Conservation (phyloP, 2,329 filamentous ascomycete species). For the Aureobasidium melanogenum region DNA sequence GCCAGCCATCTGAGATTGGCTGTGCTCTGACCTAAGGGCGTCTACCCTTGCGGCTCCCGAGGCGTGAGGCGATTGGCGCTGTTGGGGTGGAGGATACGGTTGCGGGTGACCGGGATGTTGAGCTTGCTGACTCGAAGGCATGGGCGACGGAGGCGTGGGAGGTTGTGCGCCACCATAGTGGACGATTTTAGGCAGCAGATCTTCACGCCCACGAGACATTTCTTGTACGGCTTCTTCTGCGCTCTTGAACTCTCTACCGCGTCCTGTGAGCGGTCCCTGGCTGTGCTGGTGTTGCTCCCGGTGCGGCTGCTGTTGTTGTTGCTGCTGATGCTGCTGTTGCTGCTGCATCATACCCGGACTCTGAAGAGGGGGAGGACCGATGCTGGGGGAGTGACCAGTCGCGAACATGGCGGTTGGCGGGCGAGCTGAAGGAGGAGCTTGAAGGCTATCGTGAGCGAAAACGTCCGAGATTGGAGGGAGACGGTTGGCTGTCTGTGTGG, state of each 20-base stretch:
- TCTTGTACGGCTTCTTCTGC: conserved; percentile 93
- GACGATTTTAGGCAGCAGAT: conserved; percentile 84
- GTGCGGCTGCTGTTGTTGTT: conserved; percentile 27
- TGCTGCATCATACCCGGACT: conserved; percentile 65
- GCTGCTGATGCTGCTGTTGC: conserved; percentile 9
- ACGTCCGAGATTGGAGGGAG: conserved; percentile 92
- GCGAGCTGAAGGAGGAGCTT: conserved; percentile 16
- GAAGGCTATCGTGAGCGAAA: conserved; percentile 68
- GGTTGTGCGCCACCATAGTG: conserved; percentile 94
- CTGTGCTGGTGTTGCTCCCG: conserved; percentile 34
- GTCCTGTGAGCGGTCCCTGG: conserved; percentile 44
- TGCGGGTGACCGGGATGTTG: conserved; percentile 12
- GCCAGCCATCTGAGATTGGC: conserved; percentile 32
- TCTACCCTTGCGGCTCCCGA: conserved; percentile 16
- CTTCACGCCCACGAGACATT: conserved; percentile 81
- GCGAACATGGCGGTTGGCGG: conserved; percentile 27
- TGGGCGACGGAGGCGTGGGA: conserved; percentile 78
- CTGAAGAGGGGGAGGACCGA: conserved; percentile 58
- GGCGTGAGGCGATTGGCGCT: conserved; percentile 14
- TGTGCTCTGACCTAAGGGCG: conserved; percentile 13
- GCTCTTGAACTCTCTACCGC: conserved; percentile 82
- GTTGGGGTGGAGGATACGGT: conserved; percentile 13
- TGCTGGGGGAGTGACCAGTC: conserved; percentile 32
- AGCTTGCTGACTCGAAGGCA: conserved; percentile 34
- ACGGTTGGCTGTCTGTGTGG: conserved; percentile 81